Percentiles rank a stretch among this genome's conserved stretches.
These are phyloP conservation scores for Lachnellula subtilissima DNA, from an alignment of 2,329 filamentous ascomycete genomes.

Conservation along the genomic window DNA sequence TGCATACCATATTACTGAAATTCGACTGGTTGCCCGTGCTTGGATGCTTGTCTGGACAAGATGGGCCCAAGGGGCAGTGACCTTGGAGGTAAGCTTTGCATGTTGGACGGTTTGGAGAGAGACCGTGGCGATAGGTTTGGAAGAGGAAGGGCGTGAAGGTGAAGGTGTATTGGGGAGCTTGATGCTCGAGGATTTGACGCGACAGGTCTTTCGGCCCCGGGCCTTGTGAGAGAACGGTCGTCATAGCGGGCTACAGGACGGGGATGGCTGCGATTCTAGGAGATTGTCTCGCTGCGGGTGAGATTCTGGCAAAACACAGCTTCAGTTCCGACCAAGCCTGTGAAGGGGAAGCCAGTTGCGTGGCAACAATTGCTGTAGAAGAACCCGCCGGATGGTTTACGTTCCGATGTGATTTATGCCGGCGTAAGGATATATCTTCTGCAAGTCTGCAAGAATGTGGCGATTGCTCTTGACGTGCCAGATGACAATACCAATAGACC, in stretches of 20 bases:
- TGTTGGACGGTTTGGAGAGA: slow-evolving; percentile 70
- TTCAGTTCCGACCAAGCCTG: not conserved
- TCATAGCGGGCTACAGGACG: slow-evolving; percentile 11
- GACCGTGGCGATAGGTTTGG: slow-evolving; percentile 76
- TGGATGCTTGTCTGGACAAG: slow-evolving; percentile 78
- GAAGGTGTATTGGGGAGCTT: slow-evolving; percentile 61
- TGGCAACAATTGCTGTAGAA: not conserved
- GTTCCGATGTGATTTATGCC: not conserved
- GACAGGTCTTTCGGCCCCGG: slow-evolving; percentile 27
- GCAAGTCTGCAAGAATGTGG: not conserved
- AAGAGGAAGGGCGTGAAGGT: slow-evolving; percentile 82
- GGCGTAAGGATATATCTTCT: not conserved
- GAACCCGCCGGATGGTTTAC: not conserved
- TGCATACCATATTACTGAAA: slow-evolving; percentile 86
- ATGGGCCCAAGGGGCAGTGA: slow-evolving; percentile 78
- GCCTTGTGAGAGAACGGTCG: slow-evolving; percentile 21
- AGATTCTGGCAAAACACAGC: not conserved
- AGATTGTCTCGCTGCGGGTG: not conserved
- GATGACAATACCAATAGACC: not conserved
- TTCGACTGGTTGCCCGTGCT: slow-evolving; percentile 41
- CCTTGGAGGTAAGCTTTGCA: slow-evolving; percentile 84
- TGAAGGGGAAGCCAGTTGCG: not conserved
- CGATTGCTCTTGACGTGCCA: not conserved
- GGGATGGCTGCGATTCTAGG: not conserved
- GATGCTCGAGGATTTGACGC: slow-evolving; percentile 51